A percentile compares a stretch with the other conserved stretches of the same genome.
Evolutionary conservation across 441 rosid genomes (phyloP).

Genomic region (Isatis lusitanica): DNA sequence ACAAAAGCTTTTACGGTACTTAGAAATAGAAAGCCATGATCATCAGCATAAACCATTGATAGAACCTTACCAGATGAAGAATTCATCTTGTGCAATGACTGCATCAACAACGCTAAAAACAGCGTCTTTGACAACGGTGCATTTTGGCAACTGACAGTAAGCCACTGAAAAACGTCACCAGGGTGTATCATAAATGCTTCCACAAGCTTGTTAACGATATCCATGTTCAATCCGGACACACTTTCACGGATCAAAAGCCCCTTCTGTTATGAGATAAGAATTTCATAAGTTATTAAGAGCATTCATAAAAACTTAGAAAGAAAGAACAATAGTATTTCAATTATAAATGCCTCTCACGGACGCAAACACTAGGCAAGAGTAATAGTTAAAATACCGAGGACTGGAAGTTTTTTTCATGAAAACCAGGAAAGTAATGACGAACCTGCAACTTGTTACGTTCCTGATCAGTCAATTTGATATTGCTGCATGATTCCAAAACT

Average conservation of each 20-base stretch:
- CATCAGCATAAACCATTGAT: constrained; percentile 16
- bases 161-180: constrained; percentile 56
- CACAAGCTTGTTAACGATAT: constrained; percentile 63
- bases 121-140: constrained; percentile 64
- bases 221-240: constrained; percentile 55
- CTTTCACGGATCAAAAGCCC: constrained; percentile 37
- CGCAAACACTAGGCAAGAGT: not conserved
- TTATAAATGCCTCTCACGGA: not conserved
- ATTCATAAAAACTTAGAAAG: not conserved
- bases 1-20: not conserved
- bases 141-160: constrained; percentile 54
- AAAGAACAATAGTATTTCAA: not conserved
- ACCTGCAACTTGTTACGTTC: constrained; percentile 39
- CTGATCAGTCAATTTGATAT: constrained; percentile 35
- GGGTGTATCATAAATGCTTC: constrained; percentile 53
- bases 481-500: constrained; percentile 30
- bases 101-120: constrained; percentile 72
- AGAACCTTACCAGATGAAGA: constrained; percentile 36
- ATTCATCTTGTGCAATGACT: constrained; percentile 41
- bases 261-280: constrained; percentile 32
- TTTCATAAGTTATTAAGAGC: constrained; percentile 15
- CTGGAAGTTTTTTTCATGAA: not conserved
- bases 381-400: not conserved
- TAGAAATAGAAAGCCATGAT: not conserved
- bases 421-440: constrained; percentile 7